phyloP scores from a whole-genome alignment of 208 protist species.

The Trypanosoma platydactyli region DNA sequence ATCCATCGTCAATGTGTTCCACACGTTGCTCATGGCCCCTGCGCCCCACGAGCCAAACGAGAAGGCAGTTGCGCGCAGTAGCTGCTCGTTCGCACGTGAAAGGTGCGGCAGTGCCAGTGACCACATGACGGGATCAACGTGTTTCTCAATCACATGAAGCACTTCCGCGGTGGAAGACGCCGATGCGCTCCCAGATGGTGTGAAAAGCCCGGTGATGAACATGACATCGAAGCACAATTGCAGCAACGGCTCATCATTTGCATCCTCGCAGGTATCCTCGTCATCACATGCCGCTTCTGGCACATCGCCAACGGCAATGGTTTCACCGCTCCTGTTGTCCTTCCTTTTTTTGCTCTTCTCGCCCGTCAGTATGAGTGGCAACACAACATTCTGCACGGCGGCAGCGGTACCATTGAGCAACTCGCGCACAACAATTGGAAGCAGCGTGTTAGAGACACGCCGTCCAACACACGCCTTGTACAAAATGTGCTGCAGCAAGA shows the following conservation, averaged over 20 bases:
- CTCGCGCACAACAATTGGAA: slow-evolving; percentile 22
- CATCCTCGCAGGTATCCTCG: neutral
- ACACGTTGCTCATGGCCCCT: slow-evolving; percentile 6
- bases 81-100: slow-evolving; percentile 14
- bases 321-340: neutral
- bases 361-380: slow-evolving; percentile 5
- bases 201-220: slow-evolving; percentile 13
- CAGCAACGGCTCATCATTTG: slow-evolving; percentile 27
- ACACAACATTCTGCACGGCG: slow-evolving; percentile 12
- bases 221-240: slow-evolving; percentile 41
- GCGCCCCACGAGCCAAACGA: slow-evolving; percentile 31
- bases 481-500: slow-evolving; percentile 27
- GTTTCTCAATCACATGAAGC: slow-evolving; percentile 20
- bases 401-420: slow-evolving; percentile 18
- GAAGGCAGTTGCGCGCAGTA: slow-evolving; percentile 22
- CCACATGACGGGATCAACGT: slow-evolving; percentile 29
- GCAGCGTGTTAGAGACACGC: slow-evolving; percentile 7
- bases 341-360: slow-evolving; percentile 1
- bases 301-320: neutral
- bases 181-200: neutral
- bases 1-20: neutral
- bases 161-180: slow-evolving; percentile 4
- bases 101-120: slow-evolving; percentile 12
- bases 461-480: slow-evolving; percentile 2
- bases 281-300: neutral